These are phyloP conservation scores for Heritiera fomes DNA, from an alignment of 345 rosid species.

Conservation along the genomic window DNA sequence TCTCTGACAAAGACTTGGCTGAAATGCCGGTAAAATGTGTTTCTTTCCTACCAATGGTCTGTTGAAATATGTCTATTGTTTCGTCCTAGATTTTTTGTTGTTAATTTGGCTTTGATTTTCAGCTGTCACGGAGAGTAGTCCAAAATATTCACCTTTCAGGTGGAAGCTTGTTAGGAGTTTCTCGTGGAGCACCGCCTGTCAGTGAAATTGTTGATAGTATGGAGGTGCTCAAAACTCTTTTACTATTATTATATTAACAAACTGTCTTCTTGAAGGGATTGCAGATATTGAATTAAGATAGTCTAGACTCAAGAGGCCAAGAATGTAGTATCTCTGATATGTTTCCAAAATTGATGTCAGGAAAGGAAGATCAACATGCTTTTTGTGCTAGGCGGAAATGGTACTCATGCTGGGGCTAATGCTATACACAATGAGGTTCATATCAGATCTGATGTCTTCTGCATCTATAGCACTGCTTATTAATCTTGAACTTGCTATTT, in stretches of 20 bases:
- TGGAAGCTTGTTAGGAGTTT: constrained; percentile 97
- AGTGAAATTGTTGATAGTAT: constrained; percentile 71
- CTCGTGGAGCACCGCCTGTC: constrained; percentile 81
- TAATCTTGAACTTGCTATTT: not conserved
- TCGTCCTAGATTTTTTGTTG: constrained; percentile 7
- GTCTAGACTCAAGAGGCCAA: not conserved
- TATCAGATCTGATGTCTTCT: not conserved
- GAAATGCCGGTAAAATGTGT: constrained; percentile 69
- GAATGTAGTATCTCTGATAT: constrained; percentile 12
- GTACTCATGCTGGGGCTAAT: constrained; percentile 97
- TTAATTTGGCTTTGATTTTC: constrained; percentile 29
- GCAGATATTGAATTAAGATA: constrained; percentile 13
- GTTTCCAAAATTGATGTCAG: constrained; percentile 43
- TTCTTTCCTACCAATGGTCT: constrained; percentile 19
- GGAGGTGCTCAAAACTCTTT: constrained; percentile 50
- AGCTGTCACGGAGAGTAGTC: constrained; percentile 94
- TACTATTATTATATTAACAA: not conserved
- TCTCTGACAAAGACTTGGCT: constrained; percentile 61
- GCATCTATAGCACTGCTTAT: not conserved
- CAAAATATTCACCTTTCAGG: constrained; percentile 97
- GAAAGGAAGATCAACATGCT: constrained; percentile 98
- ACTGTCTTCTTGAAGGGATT: constrained; percentile 6
- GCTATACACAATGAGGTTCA: constrained; percentile 95
- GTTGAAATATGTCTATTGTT: constrained; percentile 2
- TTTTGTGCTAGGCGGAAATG: constrained; percentile 95